Base-by-base conservation (phyloP, 805 yeast genomes). In the Torulaspora franciscae region DNA sequence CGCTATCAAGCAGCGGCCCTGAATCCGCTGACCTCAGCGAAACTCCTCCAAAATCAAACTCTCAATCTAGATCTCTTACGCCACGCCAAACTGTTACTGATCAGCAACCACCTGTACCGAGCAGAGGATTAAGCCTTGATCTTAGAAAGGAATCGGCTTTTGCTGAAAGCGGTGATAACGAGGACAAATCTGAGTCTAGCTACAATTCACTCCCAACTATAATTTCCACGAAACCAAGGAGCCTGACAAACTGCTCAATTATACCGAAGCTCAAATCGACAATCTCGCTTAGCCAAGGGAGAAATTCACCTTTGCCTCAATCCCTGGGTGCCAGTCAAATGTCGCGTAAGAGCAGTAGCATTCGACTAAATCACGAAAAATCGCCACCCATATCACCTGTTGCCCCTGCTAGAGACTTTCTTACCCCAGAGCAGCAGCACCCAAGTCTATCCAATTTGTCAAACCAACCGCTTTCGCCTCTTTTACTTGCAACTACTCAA, bases 381-480 rank as follows among this genome's bases (percentile, higher is more conserved):
- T 65, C 83, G 0, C 88, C 85, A 3, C 58, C 70, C 2, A 71
- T 80, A 1, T 80, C 86, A 0, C 91, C 89, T 0, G 59, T 75
- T 39, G 66, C 81, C 9, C 57, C 69, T 39, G 72, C 81, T 0
- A 66, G 71, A 29, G 85, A 80, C 26, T 53, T 27, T 39, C 49
- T 55, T 54, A 68, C 57, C 38, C 67, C 61, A 32, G 66, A 67
- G 17, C 63, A 65, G 17, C 63, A 65, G 39, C 58, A 56, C 22
- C 54, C 65, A 2, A 52, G 60, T 6, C 29, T 42, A 32, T 46
- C 54, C 2, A 55, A 53, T 33, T 45, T 54, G 1, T 57, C 70
- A 2, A 80, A 79, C 46, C 81, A 84, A 2, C 95, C 95, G 4
- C 61, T 86, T 26, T 87, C 96, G 0, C 96, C 96, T 0, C 66